A percentile compares a stretch with the other conserved stretches of the same genome.
Conservation (phyloP, 2,329 filamentous ascomycete genomes). For the Trichoderma koningiopsis region DNA sequence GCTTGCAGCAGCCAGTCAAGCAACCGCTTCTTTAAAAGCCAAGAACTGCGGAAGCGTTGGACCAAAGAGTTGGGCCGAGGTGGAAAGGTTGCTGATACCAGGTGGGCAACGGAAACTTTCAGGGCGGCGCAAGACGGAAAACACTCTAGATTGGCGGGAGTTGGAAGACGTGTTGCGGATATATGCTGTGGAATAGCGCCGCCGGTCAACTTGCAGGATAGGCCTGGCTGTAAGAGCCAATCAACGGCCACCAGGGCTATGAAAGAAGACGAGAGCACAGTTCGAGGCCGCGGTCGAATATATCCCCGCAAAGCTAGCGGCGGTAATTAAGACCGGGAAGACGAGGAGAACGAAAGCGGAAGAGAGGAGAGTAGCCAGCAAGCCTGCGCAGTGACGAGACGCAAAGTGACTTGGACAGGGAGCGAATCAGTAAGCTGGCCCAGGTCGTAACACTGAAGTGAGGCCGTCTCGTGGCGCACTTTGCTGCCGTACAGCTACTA, state of each 20-base stretch:
- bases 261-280: background rate
- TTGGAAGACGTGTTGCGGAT: background rate
- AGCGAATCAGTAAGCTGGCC: conserved; percentile 14
- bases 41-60: conserved; percentile 6
- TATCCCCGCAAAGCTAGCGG: conserved; percentile 15
- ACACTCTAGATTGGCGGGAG: conserved; percentile 6
- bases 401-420: background rate
- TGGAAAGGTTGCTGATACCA: background rate
- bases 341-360: background rate
- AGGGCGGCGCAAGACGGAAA: background rate
- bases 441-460: conserved; percentile 12
- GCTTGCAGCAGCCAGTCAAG: conserved; percentile 13
- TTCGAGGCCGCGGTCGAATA: background rate
- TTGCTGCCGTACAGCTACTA: conserved; percentile 9
- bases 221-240: background rate
- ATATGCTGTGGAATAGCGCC: background rate
- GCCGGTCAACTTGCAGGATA: background rate
- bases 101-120: background rate
- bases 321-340: background rate
- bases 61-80: conserved; percentile 3
- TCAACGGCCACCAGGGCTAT: conserved; percentile 6
- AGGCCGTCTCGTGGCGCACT: conserved; percentile 22
- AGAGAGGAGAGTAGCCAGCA: conserved; percentile 6
- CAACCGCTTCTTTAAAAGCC: background rate
- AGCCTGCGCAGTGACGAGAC: background rate